phyloP scores from a whole-genome alignment of 139 green algal species.

The Coelastrella sp. region DNA sequence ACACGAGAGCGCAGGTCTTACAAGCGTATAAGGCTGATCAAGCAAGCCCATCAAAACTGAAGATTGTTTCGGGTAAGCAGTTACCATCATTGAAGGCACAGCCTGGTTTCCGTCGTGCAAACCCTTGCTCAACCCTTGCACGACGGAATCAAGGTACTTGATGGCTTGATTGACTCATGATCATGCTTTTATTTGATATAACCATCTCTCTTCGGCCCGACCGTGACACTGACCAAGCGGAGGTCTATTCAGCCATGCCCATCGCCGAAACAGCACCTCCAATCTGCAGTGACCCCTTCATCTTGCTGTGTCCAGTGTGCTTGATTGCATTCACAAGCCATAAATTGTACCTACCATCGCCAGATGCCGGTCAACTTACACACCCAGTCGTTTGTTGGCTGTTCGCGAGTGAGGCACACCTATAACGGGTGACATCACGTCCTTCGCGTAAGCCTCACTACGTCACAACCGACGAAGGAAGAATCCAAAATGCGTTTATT shows the following conservation, averaged over 20 bases:
- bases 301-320: neutral
- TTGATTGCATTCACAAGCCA: too few species aligned
- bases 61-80: neutral
- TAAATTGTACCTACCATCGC: too few species aligned
- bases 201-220: neutral
- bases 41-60: too few species aligned
- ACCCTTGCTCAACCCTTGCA: neutral
- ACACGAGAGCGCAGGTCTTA: neutral
- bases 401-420: neutral
- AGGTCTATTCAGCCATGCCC: neutral
- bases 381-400: neutral
- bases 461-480: too few species aligned
- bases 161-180: too few species aligned
- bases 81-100: neutral
- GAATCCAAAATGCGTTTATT: too few species aligned
- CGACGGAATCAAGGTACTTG: neutral
- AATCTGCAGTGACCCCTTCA: neutral
- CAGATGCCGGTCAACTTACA: neutral
- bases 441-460: too few species aligned
- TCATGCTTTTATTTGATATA: too few species aligned
- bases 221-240: neutral
- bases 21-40: too few species aligned
- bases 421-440: neutral
- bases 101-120: neutral
- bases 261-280: neutral